Evolutionary conservation across 2,329 filamentous ascomycete genomes (phyloP).

Genomic region (Colletotrichum euphorbiae): DNA sequence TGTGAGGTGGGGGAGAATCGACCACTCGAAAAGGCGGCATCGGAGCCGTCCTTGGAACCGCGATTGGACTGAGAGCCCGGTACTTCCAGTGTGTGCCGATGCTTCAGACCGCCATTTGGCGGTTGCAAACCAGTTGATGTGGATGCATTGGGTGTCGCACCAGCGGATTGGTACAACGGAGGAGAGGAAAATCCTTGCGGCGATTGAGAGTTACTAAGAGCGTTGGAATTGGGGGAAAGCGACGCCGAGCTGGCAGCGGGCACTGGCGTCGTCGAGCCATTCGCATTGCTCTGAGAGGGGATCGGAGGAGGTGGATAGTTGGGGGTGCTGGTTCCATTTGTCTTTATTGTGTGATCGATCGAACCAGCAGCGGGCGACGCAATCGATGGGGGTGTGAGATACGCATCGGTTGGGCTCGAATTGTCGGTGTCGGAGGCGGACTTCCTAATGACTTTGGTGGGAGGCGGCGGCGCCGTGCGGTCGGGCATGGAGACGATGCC

Average conservation of each 20-base stretch:
- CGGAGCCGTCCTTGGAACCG: conserved; percentile 78
- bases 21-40: conserved; percentile 76
- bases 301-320: conserved; percentile 46
- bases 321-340: conserved; percentile 43
- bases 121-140: conserved; percentile 65
- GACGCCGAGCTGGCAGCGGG: conserved; percentile 27
- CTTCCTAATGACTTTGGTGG: conserved; percentile 32
- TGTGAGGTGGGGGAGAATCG: conserved; percentile 87
- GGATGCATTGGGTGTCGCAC: conserved; percentile 50
- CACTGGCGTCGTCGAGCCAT: conserved; percentile 32
- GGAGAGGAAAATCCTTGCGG: conserved; percentile 75
- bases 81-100: conserved; percentile 90
- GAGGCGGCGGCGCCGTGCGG: conserved; percentile 42
- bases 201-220: conserved; percentile 44
- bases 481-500: conserved; percentile 45
- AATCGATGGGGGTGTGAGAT: conserved; percentile 49
- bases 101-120: conserved; percentile 72
- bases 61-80: conserved; percentile 76
- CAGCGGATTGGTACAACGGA: conserved; percentile 62
- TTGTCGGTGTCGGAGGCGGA: conserved; percentile 42
- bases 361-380: conserved; percentile 47
- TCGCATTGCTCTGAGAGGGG: conserved; percentile 41
- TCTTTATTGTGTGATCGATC: conserved; percentile 29
- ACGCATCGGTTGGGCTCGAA: conserved; percentile 48
- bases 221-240: conserved; percentile 41